Evolutionary conservation across 2,329 filamentous ascomycete genomes (phyloP), one percentile per base, ranked within the genome.

Genomic region (Chaetothyriales sp.): DNA sequence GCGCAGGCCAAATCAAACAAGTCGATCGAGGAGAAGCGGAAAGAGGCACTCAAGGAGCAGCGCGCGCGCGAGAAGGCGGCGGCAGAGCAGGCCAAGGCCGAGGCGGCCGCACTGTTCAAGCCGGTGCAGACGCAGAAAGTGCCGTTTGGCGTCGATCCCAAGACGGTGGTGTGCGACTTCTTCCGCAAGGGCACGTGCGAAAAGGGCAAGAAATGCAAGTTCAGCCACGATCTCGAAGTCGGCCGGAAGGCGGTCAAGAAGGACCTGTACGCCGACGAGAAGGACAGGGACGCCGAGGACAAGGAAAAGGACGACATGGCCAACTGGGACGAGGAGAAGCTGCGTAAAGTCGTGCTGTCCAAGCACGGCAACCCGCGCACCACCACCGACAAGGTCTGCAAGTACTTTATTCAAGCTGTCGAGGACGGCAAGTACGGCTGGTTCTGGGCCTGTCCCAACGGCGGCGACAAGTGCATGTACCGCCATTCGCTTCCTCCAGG

Each of bases 341-440:
- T 98, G 63, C 80, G 86, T 62, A 84, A 83, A 51, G 92, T 98
- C 37, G 88, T 98, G 20, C 62, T 94, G 66, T 94, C 86, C 63
- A 98, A 98, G 74, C 94, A 98, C 70, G 92, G 92, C 49, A 98
- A 98, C 70, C 92, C 94, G 55, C 82, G 84, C 67, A 95, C 89
- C 19, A 86, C 86, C 4, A 98, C 92, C 46, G 92, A 98, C 67
- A 98, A 97, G 72, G 92, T 98, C 60, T 98, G 92, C 86, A 98
- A 97, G 71, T 95, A 74, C 75, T 98, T 98, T 68, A 92, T 97
- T 66, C 83, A 89, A 61, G 92, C 92, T 22, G 92, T 98, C 57
- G 92, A 98, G 71, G 92, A 98, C 66, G 86, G 89, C 63, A 98
- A 97, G 71, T 98, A 98, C 64, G 92, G 92, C 57, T 98, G 92